Conservation (phyloP, 2,329 filamentous ascomycete species). For the Xylariales sp. region DNA sequence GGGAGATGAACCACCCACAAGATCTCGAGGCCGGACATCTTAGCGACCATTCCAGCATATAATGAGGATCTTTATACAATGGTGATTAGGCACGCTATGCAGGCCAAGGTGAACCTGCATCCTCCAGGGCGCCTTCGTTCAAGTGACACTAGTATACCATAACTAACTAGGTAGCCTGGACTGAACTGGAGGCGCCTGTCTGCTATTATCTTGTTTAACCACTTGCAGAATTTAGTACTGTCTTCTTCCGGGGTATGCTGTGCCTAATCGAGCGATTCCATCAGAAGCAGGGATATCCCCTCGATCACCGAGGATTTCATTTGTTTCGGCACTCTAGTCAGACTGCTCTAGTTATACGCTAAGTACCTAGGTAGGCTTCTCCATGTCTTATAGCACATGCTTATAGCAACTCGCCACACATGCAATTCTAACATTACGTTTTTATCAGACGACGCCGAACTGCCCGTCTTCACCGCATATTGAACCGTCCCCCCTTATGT, state of each 20-base stretch:
- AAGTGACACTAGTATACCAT: not conserved
- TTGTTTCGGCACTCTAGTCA: not conserved
- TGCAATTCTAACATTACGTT: too few relatives aligned
- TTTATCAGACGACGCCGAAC: too few relatives aligned
- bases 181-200: not conserved
- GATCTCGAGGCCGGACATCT: too few relatives aligned
- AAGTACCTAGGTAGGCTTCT: too few relatives aligned
- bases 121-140: slow-evolving; percentile 25
- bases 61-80: not conserved
- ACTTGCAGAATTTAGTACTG: too few relatives aligned
- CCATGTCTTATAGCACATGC: not conserved
- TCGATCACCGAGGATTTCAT: not conserved
- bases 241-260: not conserved
- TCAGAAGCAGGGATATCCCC: slow-evolving; percentile 2
- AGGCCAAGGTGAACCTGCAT: slow-evolving; percentile 10
- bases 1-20: too few relatives aligned
- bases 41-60: not conserved
- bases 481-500: too few relatives aligned
- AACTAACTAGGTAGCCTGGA: too few relatives aligned
- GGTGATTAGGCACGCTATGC: slow-evolving; percentile 6
- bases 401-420: not conserved
- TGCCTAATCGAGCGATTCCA: not conserved
- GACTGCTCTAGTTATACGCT: too few relatives aligned
- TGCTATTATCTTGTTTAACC: not conserved
- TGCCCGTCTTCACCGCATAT: too few relatives aligned